Conservation (phyloP, 441 rosid genomes). For the Manihot esculenta region DNA sequence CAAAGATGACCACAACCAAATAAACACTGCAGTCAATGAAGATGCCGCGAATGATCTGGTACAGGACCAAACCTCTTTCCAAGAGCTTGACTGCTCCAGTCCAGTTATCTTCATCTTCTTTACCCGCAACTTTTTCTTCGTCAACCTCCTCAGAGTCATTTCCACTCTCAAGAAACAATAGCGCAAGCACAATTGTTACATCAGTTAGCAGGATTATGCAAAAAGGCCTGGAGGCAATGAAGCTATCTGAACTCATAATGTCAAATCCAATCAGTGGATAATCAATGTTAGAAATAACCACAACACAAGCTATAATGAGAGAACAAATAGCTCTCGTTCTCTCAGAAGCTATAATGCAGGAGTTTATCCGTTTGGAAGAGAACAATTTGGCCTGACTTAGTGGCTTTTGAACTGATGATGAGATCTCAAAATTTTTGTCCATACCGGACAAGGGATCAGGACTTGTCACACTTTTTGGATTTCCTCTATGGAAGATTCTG, state of each 20-base stretch:
- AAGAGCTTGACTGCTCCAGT: slow-evolving; percentile 58
- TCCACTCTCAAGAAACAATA: slow-evolving; percentile 37
- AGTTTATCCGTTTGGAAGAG: slow-evolving; percentile 54
- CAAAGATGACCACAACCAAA: slow-evolving; percentile 54
- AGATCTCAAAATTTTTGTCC: neutral
- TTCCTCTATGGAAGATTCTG: slow-evolving; percentile 1
- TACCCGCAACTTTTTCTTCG: slow-evolving; percentile 26
- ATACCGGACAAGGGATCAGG: neutral
- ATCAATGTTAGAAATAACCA: slow-evolving; percentile 41
- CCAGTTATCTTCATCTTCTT: slow-evolving; percentile 44
- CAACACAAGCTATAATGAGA: slow-evolving; percentile 50
- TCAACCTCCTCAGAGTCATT: slow-evolving; percentile 30
- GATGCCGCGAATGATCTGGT: slow-evolving; percentile 57
- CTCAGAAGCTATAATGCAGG: slow-evolving; percentile 58
- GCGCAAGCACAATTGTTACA: slow-evolving; percentile 47
- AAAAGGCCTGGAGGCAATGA: slow-evolving; percentile 58
- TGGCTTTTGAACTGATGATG: slow-evolving; percentile 20
- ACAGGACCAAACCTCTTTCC: slow-evolving; percentile 70
- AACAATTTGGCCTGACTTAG: slow-evolving; percentile 28
- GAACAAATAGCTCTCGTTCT: slow-evolving; percentile 55
- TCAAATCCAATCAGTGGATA: slow-evolving; percentile 39
- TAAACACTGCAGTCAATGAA: slow-evolving; percentile 82
- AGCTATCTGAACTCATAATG: slow-evolving; percentile 35
- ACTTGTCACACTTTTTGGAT: neutral
- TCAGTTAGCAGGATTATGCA: slow-evolving; percentile 60